These are phyloP conservation scores for Pseudopithomyces chartarum DNA, from an alignment of 2,329 filamentous ascomycete genomes.

Conservation along the genomic window DNA sequence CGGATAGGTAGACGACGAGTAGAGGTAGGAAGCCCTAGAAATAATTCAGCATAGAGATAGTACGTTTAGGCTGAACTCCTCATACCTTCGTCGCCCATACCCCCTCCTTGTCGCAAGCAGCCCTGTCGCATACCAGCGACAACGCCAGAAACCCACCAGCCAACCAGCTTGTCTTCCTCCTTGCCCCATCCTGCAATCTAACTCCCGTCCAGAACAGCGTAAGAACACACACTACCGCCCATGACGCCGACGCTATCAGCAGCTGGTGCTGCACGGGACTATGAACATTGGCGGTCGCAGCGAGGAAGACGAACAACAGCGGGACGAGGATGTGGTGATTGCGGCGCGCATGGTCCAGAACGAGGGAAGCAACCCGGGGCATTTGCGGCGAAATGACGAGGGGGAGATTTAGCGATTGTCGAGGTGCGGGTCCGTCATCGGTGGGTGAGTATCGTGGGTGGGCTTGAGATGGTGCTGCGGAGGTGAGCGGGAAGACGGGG, in stretches of 20 bases:
- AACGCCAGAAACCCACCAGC: slow-evolving; percentile 50
- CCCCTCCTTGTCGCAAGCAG: slow-evolving; percentile 49
- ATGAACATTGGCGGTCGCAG: slow-evolving; percentile 39
- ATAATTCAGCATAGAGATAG: slow-evolving; percentile 1
- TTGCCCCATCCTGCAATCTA: slow-evolving; percentile 30
- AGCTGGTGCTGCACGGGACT: slow-evolving; percentile 48
- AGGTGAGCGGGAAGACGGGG: no score
- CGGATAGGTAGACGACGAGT: slow-evolving; percentile 36
- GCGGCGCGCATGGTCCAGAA: slow-evolving; percentile 39
- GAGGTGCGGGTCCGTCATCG: slow-evolving; percentile 28
- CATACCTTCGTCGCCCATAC: slow-evolving; percentile 55
- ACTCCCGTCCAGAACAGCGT: slow-evolving; percentile 40
- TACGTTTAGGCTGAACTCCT: no score
- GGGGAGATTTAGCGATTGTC: slow-evolving; percentile 33
- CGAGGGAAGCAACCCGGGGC: slow-evolving; percentile 38
- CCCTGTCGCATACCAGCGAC: slow-evolving; percentile 50
- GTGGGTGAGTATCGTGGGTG: background rate
- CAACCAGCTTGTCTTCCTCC: slow-evolving; percentile 42
- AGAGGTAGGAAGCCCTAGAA: slow-evolving; percentile 42
- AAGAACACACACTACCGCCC: slow-evolving; percentile 47
- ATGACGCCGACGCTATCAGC: slow-evolving; percentile 50
- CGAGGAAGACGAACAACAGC: slow-evolving; percentile 41
- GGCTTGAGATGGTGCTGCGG: no score
- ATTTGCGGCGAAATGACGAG: slow-evolving; percentile 36
- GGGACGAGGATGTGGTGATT: slow-evolving; percentile 40